Evolutionary conservation across 192 early-diverging fungal genomes (phyloP), one percentile per base, ranked within the genome.

Genomic region (Coemansia umbellata): DNA sequence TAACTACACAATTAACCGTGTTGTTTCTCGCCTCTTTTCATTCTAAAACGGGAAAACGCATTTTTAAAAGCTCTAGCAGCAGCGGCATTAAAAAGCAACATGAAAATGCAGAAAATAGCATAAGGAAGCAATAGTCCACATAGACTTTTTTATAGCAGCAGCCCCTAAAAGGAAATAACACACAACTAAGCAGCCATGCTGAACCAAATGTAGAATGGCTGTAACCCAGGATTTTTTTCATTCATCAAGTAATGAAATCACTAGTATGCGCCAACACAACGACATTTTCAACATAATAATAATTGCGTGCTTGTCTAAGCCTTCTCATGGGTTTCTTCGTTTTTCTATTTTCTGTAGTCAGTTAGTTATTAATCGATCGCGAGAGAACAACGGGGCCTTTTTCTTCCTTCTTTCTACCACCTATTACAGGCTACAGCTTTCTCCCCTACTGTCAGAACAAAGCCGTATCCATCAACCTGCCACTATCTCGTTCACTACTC

Each of bases 221-320:
- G 70, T 66, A 66, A 74, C 63, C 52, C 37, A 50, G 47, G 58
- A 72, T 58, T 53, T n/a, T n/a, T n/a, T 39, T 51, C 59, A 66
- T 66, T 74, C 63, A 66, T 62, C 55, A 27, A 39, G 63, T 74
- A 74, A 74, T 74, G 70, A 74, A 74, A 64, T 50, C 42, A 26
- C 42, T 26, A 44, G 42, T 26, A 62, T 45, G 52, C 47, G 50
- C 51, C 45, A 53, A 28, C 51, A 49, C 23, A 37, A 39, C 55
- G 31, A 37, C 24, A 35, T 47, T 28, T 35, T 31, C 43, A 51
- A 32, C 21, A 40, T 32, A 48, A 48, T 55, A 66, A 66, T 54
- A 59, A 59, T 50, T 55, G 41, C 30, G 10, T 42, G 57, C 51
- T 55, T 60, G 50, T 59, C 64, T 67, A 67, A 67, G 64, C 64